Base-by-base conservation (phyloP, 352 stramenopile genomes). In the Halophytophthora polymorphica region DNA sequence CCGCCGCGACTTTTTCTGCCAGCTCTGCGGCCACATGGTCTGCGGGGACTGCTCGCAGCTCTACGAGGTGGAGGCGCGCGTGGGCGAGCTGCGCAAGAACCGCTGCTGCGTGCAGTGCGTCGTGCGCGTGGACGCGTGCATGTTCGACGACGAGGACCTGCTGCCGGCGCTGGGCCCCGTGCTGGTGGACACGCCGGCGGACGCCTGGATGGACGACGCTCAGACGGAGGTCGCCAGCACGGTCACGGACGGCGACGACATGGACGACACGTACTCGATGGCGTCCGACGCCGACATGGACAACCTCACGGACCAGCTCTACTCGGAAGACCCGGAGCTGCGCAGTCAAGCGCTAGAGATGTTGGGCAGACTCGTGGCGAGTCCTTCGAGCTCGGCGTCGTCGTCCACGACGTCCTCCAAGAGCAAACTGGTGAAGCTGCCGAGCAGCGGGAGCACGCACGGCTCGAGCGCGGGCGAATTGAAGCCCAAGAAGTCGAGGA, bases 61-160 rank as follows among this genome's bases (percentile, higher is more conserved):
- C 11, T 71, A 74, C 37, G 69, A 80, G 11, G 72, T 80, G 14
- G 72, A 83, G 38, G 44, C 59, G 18, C 53, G 58, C 19, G 46
- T 71, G 19, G 72, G 72, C 18, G 58, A 71, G 12, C 35, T 80
- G 12, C 64, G 64, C 34, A 61, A 71, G 50, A 77, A 71, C 46
- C 72, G 69, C 39, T 66, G 50, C 42, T 83, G 72, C 33, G 45
- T 76, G 10, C 45, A 54, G 45, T 83, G 72, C 39, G 58, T 83
- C 44, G 59, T 71, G 48, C 68, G 68, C 19, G 66, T 77, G 0
- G 69, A 83, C 48, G 38, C 47, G 8, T 83, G 72, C 45, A 52
- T 58, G 29, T 83, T 72, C 44, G 67, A 80, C 36, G 72, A 80
- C 51, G 72, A 76, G 23, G 66, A 76, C 21, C 34, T 83, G 11